phyloP scores from a whole-genome alignment of 139 green algal species.

The Coccomyxa sp. region DNA sequence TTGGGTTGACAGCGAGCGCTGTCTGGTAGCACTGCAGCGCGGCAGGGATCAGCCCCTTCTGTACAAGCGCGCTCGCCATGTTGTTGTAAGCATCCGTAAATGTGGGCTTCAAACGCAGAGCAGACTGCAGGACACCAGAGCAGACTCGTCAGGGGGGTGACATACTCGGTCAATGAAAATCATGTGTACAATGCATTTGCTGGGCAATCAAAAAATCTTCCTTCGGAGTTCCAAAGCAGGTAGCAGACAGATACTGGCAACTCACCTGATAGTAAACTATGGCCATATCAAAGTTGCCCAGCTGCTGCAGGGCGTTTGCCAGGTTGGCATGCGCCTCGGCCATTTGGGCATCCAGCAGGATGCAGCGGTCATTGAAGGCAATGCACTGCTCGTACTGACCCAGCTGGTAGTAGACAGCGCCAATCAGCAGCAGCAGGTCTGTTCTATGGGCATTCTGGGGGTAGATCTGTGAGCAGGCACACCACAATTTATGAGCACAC shows the following conservation, averaged over 20 bases:
- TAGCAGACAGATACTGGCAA: no score
- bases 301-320: constrained; percentile 72
- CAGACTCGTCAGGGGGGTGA: no score
- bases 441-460: constrained; percentile 31
- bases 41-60: constrained; percentile 56
- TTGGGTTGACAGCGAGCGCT: constrained; percentile 46
- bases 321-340: constrained; percentile 63
- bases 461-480: constrained; percentile 27
- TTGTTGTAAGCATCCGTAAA: constrained; percentile 81
- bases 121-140: constrained; percentile 33
- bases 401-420: constrained; percentile 79
- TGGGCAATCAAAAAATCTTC: not conserved
- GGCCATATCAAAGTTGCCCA: constrained; percentile 72
- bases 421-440: constrained; percentile 78
- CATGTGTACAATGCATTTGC: not conserved
- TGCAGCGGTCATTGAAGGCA: constrained; percentile 64
- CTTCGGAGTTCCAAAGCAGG: no score
- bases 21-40: constrained; percentile 69
- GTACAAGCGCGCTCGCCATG: constrained; percentile 63
- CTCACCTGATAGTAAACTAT: constrained; percentile 73
- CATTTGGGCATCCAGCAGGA: constrained; percentile 56
- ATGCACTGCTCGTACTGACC: constrained; percentile 59
- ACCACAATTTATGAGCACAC: no score
- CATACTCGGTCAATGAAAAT: not conserved
- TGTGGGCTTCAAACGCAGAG: constrained; percentile 61